Percentiles rank a stretch among this genome's conserved stretches.
Evolutionary conservation across 345 rosid genomes (phyloP).

Genomic region (Mallotus nudiflorus): DNA sequence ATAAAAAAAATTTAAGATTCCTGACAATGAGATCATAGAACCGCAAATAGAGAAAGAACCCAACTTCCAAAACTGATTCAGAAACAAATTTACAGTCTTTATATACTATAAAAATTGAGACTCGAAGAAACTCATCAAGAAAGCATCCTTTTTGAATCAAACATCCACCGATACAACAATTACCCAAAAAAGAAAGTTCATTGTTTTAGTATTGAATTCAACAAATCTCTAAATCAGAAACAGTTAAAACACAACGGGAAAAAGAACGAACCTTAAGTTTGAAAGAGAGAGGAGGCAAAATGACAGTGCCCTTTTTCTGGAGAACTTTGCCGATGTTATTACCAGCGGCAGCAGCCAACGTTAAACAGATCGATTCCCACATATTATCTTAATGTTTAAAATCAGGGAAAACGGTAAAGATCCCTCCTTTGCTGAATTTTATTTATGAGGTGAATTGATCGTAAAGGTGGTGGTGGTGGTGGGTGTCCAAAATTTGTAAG

Average conservation of each 20-base stretch:
- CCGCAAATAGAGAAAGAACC: not conserved
- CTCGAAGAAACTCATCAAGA: not conserved
- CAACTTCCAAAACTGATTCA: not conserved
- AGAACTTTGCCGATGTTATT: slow-evolving; percentile 94
- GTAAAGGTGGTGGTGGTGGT: not conserved
- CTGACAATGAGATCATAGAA: too few relatives aligned
- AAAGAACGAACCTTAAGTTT: slow-evolving; percentile 68
- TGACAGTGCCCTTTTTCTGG: slow-evolving; percentile 95
- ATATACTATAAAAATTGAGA: not conserved
- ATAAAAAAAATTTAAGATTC: not conserved
- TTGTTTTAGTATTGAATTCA: not conserved
- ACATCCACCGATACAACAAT: not conserved
- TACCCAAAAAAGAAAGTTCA: not conserved
- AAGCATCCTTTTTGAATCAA: not conserved
- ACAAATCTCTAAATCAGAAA: not conserved
- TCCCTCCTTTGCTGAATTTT: not conserved
- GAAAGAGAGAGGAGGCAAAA: slow-evolving; percentile 95
- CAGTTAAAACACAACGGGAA: not conserved
- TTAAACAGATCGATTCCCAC: slow-evolving; percentile 92
- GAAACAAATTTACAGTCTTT: not conserved
- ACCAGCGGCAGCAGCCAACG: slow-evolving; percentile 95
- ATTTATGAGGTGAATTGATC: too few relatives aligned
- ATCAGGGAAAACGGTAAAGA: slow-evolving; percentile 10
- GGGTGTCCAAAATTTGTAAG: not conserved
- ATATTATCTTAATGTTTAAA: slow-evolving; percentile 25